A percentile compares a stretch with the other conserved stretches of the same genome.
Conservation (phyloP, 345 rosid species). For the Limnanthes douglasii region DNA sequence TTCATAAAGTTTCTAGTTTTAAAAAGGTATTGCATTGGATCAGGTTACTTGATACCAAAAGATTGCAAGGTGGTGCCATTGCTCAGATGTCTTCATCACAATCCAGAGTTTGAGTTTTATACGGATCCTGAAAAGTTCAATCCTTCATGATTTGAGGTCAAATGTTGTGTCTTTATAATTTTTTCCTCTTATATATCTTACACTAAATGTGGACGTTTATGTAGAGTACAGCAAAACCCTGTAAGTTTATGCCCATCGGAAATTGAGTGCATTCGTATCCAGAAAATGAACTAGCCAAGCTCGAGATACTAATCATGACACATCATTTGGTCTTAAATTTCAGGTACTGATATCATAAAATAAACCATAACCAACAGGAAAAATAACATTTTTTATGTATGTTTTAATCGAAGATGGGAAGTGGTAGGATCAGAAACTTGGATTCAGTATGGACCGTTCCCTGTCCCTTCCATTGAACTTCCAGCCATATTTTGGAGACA, state of each 20-base stretch:
- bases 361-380: too few species aligned
- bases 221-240: conserved; percentile 32
- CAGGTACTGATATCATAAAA: too few species aligned
- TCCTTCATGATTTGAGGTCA: conserved; percentile 86
- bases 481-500: too few species aligned
- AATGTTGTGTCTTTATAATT: neutral
- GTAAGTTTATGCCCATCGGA: conserved; percentile 85
- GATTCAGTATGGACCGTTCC: too few species aligned
- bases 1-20: too few species aligned
- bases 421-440: too few species aligned
- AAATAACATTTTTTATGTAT: too few species aligned
- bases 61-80: conserved; percentile 99
- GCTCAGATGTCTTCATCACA: conserved; percentile 89
- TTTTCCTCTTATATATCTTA: neutral
- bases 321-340: conserved; percentile 60
- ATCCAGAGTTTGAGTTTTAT: conserved; percentile 60
- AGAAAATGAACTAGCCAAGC: conserved; percentile 86
- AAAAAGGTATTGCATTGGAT: too few species aligned
- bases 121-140: conserved; percentile 57
- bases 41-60: conserved; percentile 84
- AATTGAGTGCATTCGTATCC: conserved; percentile 84
- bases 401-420: too few species aligned
- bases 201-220: neutral
- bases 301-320: conserved; percentile 59
- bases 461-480: too few species aligned